A percentile compares a stretch with the other conserved stretches of the same genome.
Evolutionary conservation across 371 early-diverging fungal species (phyloP).

Genomic region (Mucor sp.): DNA sequence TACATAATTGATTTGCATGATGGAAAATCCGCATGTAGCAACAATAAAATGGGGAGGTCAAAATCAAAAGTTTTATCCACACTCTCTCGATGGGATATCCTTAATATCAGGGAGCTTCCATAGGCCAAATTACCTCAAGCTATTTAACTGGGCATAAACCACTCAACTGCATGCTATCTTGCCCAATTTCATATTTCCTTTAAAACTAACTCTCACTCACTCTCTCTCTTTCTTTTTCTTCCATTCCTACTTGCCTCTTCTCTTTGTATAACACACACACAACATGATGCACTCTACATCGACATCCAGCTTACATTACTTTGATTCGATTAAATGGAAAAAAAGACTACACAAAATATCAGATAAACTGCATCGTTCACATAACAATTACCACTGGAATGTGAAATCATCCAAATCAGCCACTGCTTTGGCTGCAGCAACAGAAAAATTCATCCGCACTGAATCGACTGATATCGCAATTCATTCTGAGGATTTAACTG

Average conservation of each 20-base stretch:
- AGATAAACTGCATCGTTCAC: conserved; percentile 12
- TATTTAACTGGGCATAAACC: conserved; percentile 33
- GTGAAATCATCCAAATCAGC: conserved; percentile 12
- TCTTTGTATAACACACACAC: not conserved
- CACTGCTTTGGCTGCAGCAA: conserved; percentile 29
- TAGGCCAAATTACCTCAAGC: conserved; percentile 15
- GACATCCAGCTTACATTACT: conserved; percentile 2
- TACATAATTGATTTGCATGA: not conserved
- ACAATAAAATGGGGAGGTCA: conserved; percentile 1
- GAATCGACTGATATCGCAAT: conserved; percentile 9
- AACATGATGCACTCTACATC: not conserved
- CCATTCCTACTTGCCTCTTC: not conserved
- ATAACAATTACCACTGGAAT: conserved; percentile 17
- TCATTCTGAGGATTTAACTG: conserved; percentile 29
- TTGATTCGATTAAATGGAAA: conserved; percentile 23
- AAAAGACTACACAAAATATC: conserved; percentile 16
- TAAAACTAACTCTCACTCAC: not conserved
- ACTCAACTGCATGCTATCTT: conserved; percentile 28
- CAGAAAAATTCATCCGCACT: conserved; percentile 23
- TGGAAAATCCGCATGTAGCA: not conserved
- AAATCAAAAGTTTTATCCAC: not conserved
- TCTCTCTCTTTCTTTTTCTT: conserved; percentile 4
- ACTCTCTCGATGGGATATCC: not conserved
- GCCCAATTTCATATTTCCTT: conserved; percentile 10
- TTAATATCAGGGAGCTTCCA: not conserved